phyloP scores from a whole-genome alignment of 345 rosid genomes.

The Bruguiera gymnorhiza region DNA sequence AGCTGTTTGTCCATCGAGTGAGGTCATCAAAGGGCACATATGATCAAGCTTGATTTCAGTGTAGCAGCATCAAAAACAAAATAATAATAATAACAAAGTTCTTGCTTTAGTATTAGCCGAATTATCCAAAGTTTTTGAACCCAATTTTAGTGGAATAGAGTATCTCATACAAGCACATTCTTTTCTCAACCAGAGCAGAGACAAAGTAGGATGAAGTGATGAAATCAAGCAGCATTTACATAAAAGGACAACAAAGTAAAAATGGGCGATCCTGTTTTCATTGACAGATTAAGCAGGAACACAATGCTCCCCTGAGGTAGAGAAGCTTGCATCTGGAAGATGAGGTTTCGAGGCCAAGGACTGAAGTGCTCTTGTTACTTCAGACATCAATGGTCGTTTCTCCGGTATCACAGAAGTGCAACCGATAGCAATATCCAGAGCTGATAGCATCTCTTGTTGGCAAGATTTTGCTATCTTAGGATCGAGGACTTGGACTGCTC shows the following conservation, averaged over 20 bases:
- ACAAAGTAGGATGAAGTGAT: slow-evolving; percentile 1
- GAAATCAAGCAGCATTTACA: slow-evolving; percentile 15
- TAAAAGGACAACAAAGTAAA: slow-evolving; percentile 5
- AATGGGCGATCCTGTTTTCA: background rate
- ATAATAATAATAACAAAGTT: background rate
- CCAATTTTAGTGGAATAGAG: background rate
- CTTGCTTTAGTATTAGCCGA: background rate
- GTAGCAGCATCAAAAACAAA: background rate
- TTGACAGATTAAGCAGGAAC: slow-evolving; percentile 8
- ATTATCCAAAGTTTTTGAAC: background rate
- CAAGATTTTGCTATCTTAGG: slow-evolving; percentile 46
- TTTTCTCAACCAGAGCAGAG: background rate
- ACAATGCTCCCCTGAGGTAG: slow-evolving; percentile 21
- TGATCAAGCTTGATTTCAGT: too few species aligned
- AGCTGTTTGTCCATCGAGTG: too few species aligned
- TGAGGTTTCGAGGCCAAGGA: slow-evolving; percentile 30
- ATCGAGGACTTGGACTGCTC: slow-evolving; percentile 70
- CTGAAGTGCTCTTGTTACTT: slow-evolving; percentile 63
- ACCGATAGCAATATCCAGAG: slow-evolving; percentile 62
- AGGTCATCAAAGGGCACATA: too few species aligned
- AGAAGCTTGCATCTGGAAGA: slow-evolving; percentile 22
- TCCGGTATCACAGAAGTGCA: slow-evolving; percentile 80
- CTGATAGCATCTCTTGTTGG: slow-evolving; percentile 60
- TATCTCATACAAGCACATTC: slow-evolving; percentile 7
- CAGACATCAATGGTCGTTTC: slow-evolving; percentile 71